Base-by-base conservation (phyloP, 345 rosid species). In the Sisymbrium altissimum region DNA sequence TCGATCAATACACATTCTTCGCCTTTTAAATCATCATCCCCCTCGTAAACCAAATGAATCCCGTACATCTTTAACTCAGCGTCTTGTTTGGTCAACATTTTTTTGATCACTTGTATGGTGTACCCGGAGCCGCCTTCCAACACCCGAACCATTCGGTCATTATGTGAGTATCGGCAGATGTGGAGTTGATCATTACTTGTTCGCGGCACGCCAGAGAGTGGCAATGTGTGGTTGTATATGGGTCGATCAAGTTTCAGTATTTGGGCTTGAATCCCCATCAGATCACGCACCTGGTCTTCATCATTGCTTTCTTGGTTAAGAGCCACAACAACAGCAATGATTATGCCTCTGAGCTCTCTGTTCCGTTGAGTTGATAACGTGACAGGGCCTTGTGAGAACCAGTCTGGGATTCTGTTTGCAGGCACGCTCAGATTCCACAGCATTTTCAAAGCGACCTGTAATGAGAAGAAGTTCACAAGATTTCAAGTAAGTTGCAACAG, bases 341-440 rank as follows among this genome's bases (percentile, higher is more conserved):
- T 61, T 53, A 88, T 63, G 14, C 80, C 86, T 71, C 38, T 84
- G 29, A 91, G 71, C 56, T 78, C 59, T 1, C 30, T 52, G 81
- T 82, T 87, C 25, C 65, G 79, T 0, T 46, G 86, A 68, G 81
- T 72, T 19, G 85, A 58, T 40, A 71, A 84, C 1, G n/a, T 63
- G 9, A 81, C 52, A 4, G 19, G 46, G 9, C 79, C 84, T 40
- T 70, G 82, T 30, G 76, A 52, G 70, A 86, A 83, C 93, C 93
- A 90, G 45, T 68, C 52, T 7, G 94, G 94, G 40, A 84, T 64
- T 40, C 58, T 74, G 54, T 84, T 82, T 56, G 90, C 94, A 12
- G 94, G 92, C 62, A 90, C 66, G 59, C 88, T 84, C 33, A 86
- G 73, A 71, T 76, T 53, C 68, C 25, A 32, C 33, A 88, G 29